A percentile compares a stretch with the other conserved stretches of the same genome.
These are phyloP conservation scores for Poa pratensis DNA, from an alignment of 176 grass and related monocot species.

Conservation along the genomic window DNA sequence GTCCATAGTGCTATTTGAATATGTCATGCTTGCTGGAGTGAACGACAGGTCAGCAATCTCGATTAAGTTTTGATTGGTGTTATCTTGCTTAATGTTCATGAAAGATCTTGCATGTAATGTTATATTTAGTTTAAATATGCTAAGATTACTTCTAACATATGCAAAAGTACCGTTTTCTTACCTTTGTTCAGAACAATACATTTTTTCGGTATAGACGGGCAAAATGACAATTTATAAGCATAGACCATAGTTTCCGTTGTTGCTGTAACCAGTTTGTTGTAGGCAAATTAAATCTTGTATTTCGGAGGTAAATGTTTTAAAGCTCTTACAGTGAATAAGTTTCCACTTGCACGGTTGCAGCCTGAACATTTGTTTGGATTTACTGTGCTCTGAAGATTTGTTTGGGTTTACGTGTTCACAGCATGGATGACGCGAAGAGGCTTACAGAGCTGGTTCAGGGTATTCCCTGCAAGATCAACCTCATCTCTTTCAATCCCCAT, in stretches of 20 bases:
- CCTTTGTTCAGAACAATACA: background rate
- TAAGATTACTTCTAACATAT: background rate
- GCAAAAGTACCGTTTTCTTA: background rate
- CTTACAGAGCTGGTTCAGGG: conserved; percentile 66
- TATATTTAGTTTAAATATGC: conserved; percentile 15
- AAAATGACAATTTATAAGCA: background rate
- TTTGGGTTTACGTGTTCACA: conserved; percentile 47
- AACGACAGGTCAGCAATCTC: conserved; percentile 74
- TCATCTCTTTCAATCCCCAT: conserved; percentile 94
- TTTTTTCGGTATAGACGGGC: background rate
- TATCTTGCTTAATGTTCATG: background rate
- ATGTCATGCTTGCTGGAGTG: conserved; percentile 97
- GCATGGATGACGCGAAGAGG: conserved; percentile 81
- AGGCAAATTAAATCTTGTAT: background rate
- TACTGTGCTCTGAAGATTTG: conserved; percentile 15
- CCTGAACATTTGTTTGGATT: conserved; percentile 28
- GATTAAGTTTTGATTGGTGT: background rate
- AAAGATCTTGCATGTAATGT: background rate
- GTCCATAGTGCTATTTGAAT: conserved; percentile 86
- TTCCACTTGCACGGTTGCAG: background rate
- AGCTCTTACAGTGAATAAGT: conserved; percentile 1
- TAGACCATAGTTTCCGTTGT: background rate
- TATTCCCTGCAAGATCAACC: conserved; percentile 95
- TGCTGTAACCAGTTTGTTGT: background rate
- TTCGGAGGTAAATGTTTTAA: background rate